Base-by-base conservation (phyloP, 108 stramenopile genomes). In the Nitzschia sp. region DNA sequence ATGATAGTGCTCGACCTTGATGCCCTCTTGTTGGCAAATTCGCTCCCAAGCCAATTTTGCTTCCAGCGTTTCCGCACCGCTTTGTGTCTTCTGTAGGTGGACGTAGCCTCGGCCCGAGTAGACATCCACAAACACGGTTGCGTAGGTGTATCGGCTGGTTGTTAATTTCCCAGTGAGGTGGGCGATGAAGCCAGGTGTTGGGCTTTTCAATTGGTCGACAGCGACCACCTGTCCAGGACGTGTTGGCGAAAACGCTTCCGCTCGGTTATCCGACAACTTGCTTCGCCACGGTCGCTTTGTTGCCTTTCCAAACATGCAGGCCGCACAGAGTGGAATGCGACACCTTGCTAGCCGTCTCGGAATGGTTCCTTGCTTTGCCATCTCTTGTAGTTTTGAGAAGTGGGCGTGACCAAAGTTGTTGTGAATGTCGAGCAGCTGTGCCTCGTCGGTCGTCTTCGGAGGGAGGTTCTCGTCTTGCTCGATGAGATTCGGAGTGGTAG, bases 41-140 rank as follows among this genome's bases (percentile, higher is more conserved):
- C 31, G 45, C 61, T 85, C 84, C 34, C 76, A 85, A 1, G 84
- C 81, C 46, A 27, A 23, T 42, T 79, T 82, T 0, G 69, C 81
- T 4, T 68, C n/a, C 1, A 82, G 23, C 1, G 81, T 82, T 36
- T 82, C 81, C 13, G 79, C 62, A 0, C 63, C 62, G 0, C 61
- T 34, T 11, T 66, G 25, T 29, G 74, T 66, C 38, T 64, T 62
- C 49, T 73, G 75, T 19, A 85, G 42, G 38, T 77, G 59, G 30
- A 77, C 67, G 42, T 72, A 85, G 36, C 69, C 25, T 2, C 74
- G 15, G 9, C 64, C 21, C n/a, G 60, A 68, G 30, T 51, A 72
- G 8, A 54, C 70, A 64, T 79, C 77, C 11, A 80, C 79, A 42
- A 67, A 84, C 6, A 77, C 54, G 36, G 67, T 68, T 19, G 74